Evolutionary conservation across 1,139 yeast species (phyloP).

Genomic region (Pichia sp.): DNA sequence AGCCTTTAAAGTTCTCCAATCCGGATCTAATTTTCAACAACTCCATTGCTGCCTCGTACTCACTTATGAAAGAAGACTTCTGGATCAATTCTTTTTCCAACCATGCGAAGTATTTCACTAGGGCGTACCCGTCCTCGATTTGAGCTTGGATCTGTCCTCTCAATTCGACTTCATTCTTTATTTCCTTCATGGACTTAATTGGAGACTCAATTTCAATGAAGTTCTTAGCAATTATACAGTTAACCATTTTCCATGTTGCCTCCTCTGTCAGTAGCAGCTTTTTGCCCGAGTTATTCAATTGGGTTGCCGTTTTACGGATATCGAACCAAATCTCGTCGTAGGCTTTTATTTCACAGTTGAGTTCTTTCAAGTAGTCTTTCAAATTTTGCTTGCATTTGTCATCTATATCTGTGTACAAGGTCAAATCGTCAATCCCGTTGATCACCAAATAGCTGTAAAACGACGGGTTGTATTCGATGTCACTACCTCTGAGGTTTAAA

Average conservation of each 20-base stretch:
- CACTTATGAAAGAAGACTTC: conserved; percentile 63
- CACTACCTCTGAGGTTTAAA: conserved; percentile 79
- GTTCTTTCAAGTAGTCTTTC: conserved; percentile 34
- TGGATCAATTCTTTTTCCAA: conserved; percentile 58
- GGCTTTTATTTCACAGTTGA: conserved; percentile 44
- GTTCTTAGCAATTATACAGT: conserved; percentile 37
- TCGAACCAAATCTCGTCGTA: conserved; percentile 58
- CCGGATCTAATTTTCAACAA: conserved; percentile 57
- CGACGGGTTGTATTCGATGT: conserved; percentile 86
- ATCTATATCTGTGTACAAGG: conserved; percentile 52
- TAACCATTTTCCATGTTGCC: conserved; percentile 80
- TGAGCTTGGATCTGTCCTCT: conserved; percentile 76
- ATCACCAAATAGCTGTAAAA: conserved; percentile 76
- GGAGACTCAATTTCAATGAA: conserved; percentile 54
- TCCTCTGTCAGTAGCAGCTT: conserved; percentile 58
- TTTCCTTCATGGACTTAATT: conserved; percentile 68
- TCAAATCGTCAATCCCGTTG: conserved; percentile 42
- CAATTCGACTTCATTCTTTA: conserved; percentile 71
- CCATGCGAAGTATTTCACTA: conserved; percentile 81
- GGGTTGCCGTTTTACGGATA: conserved; percentile 41
- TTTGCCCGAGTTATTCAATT: conserved; percentile 36
- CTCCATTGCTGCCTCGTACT: conserved; percentile 72
- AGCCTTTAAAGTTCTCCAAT: conserved; percentile 65
- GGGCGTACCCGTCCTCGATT: conserved; percentile 80
- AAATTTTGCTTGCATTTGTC: conserved; percentile 29